Conservation (phyloP, 345 rosid genomes). For the Odontarrhena argentea region DNA sequence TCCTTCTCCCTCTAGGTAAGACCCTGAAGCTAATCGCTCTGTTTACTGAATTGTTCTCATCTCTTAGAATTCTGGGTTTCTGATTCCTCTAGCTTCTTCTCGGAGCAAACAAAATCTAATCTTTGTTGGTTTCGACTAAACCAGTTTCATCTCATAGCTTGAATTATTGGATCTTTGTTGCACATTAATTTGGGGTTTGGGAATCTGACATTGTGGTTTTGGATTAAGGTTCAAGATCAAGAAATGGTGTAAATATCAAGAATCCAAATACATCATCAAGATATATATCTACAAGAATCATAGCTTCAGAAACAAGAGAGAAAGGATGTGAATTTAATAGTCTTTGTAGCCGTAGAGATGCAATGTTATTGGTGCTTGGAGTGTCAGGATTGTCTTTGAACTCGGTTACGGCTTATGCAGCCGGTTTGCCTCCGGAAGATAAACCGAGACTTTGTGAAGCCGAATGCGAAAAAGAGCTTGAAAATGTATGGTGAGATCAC, state of each 20-base stretch:
- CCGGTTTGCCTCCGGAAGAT: constrained; percentile 88
- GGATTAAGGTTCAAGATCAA: constrained; percentile 47
- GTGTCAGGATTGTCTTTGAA: constrained; percentile 46
- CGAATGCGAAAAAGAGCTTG: constrained; percentile 85
- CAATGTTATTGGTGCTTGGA: constrained; percentile 60
- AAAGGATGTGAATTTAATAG: constrained; percentile 7
- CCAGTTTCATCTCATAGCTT: neutral
- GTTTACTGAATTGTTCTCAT: neutral
- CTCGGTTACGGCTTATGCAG: constrained; percentile 52
- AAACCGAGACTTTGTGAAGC: constrained; percentile 79
- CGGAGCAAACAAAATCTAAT: constrained; percentile 16
- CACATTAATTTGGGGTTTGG: neutral
- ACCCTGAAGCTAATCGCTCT: neutral
- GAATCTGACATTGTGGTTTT: constrained; percentile 18
- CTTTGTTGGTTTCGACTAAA: constrained; percentile 18
- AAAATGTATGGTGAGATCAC: constrained; percentile 97
- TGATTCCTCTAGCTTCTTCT: neutral
- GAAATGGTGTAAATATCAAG: constrained; percentile 31
- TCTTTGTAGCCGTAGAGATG: constrained; percentile 56
- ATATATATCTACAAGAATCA: constrained; percentile 34
- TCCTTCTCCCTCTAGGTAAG: constrained; percentile 60
- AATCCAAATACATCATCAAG: constrained; percentile 38
- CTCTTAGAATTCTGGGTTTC: neutral
- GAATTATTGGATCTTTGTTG: neutral
- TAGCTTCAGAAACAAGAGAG: constrained; percentile 44